Evolutionary conservation across 176 grass and related monocot genomes (phyloP), one percentile per base, ranked within the genome.

Genomic region (Alloteropsis semialata): DNA sequence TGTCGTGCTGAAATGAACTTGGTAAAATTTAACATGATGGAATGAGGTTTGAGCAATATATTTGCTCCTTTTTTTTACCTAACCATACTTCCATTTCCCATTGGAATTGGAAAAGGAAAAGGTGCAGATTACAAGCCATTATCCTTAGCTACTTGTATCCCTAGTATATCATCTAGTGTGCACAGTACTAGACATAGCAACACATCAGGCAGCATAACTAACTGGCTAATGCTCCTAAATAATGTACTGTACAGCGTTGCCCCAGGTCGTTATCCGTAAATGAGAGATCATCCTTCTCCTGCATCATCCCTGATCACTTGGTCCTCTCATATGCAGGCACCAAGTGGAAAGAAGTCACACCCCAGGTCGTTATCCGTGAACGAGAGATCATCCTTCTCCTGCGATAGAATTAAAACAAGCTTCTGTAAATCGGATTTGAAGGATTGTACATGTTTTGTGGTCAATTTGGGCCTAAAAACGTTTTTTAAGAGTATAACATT

Each of bases 281-380:
- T n/a, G n/a, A n/a, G n/a, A n/a, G n/a, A n/a, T n/a, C n/a, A n/a
- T n/a, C n/a, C n/a, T n/a, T n/a, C n/a, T n/a, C n/a, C n/a, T n/a
- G n/a, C n/a, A n/a, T n/a, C n/a, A n/a, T n/a, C n/a, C n/a, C n/a
- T n/a, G n/a, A n/a, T n/a, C n/a, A n/a, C n/a, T n/a, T n/a, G n/a
- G n/a, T n/a, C n/a, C n/a, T n/a, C 86, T 99, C 85, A 99, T 70
- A 96, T 95, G 89, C 92, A 93, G 57, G 93, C 91, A 84, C 93
- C 96, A 53, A 98, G 89, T 56, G 93, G 77, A 62, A 92, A 95
- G 62, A 98, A 61, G 77, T 98, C 93, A 25, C 89, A 94, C 16
- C 89, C 87, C n/a, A 88, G 81, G n/a, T 99, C 91, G 10, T 44
- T 86, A 74, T 93, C 96, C 14, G 73, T 37, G 68, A 93, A 96